Evolutionary conservation across 306 rosid genomes (phyloP).

Genomic region (Bauhinia variegata): DNA sequence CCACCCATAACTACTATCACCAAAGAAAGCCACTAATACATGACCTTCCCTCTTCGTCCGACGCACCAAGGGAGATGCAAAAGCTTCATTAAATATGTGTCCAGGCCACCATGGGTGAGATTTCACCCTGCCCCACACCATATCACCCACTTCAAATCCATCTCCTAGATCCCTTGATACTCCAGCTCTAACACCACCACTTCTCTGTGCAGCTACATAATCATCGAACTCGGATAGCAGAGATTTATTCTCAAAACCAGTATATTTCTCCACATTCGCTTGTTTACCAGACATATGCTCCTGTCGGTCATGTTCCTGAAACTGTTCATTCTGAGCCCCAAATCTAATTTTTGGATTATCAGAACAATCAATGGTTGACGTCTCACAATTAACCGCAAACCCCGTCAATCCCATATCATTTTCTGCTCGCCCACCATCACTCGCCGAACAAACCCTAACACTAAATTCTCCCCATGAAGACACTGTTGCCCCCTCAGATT

Average conservation of each 20-base stretch:
- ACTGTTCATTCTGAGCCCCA: constrained; percentile 30
- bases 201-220: constrained; percentile 72
- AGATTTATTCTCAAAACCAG: constrained; percentile 48
- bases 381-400: constrained; percentile 28
- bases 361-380: constrained; percentile 31
- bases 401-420: constrained; percentile 28
- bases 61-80: constrained; percentile 77
- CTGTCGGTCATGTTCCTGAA: constrained; percentile 26
- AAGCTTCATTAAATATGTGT: constrained; percentile 73
- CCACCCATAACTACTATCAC: constrained; percentile 98
- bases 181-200: constrained; percentile 47
- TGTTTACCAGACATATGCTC: constrained; percentile 18
- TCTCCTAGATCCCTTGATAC: constrained; percentile 60
- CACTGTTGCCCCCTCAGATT: constrained; percentile 40
- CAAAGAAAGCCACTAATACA: constrained; percentile 87
- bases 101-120: constrained; percentile 99
- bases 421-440: constrained; percentile 34
- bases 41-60: constrained; percentile 76
- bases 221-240: constrained; percentile 77
- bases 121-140: constrained; percentile 99
- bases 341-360: constrained; percentile 7
- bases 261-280: constrained; percentile 30
- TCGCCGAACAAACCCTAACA: constrained; percentile 50
- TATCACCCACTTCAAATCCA: constrained; percentile 82
- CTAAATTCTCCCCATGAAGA: constrained; percentile 41